phyloP scores from a whole-genome alignment of 495 filamentous ascomycete species.

The Trypethelium eluteriae region DNA sequence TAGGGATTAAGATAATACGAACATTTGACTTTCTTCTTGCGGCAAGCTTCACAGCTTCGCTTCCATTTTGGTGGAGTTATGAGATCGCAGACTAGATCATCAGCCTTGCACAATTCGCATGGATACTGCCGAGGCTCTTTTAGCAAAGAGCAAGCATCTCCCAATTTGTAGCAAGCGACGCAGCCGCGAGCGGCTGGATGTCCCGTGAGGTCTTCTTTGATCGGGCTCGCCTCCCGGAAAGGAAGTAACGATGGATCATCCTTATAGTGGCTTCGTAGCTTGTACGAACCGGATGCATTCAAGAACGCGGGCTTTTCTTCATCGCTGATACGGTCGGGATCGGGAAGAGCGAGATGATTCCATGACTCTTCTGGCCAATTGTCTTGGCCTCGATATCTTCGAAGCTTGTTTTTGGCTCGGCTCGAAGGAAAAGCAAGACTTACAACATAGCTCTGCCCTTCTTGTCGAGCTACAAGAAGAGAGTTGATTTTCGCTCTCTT shows the following conservation, averaged over 20 bases:
- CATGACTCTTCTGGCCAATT: slow-evolving; percentile 13
- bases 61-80: slow-evolving; percentile 23
- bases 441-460: slow-evolving; percentile 4
- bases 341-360: slow-evolving; percentile 6
- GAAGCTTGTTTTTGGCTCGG: slow-evolving; percentile 1
- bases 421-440: slow-evolving; percentile 9
- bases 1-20: slow-evolving; percentile 20
- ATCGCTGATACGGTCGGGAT: neutral
- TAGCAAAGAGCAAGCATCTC: slow-evolving; percentile 24
- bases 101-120: slow-evolving; percentile 23
- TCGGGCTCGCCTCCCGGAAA: neutral
- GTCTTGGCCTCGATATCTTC: neutral
- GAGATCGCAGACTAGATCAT: slow-evolving; percentile 26
- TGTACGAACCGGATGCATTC: neutral
- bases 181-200: slow-evolving; percentile 27
- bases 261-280: slow-evolving; percentile 1
- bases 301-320: neutral
- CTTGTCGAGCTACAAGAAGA: neutral
- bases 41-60: slow-evolving; percentile 26
- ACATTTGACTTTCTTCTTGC: slow-evolving; percentile 18
- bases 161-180: slow-evolving; percentile 20
- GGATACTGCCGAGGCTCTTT: slow-evolving; percentile 25
- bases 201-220: slow-evolving; percentile 21
- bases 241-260: neutral
- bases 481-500: neutral